Base-by-base conservation (phyloP, 768 basidiomycete genomes). In the Serendipita sp. region DNA sequence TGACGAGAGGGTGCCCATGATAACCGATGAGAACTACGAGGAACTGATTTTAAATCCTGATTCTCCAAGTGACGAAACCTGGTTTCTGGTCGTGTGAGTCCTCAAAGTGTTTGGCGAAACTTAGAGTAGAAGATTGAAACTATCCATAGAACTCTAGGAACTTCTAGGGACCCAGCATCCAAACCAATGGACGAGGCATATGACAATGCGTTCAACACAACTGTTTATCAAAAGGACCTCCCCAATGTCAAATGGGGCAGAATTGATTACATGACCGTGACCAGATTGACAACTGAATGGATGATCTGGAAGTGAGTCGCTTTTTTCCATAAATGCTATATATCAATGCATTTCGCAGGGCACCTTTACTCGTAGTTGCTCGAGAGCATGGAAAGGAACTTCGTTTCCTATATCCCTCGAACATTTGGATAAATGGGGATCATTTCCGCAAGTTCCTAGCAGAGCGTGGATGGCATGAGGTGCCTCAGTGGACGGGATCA, bases 241-340 rank as follows among this genome's bases (percentile, higher is more conserved):
- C 83, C 83, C 2, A 72, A 89, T 70, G 80, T 93, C 65, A 84
- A 81, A 65, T 94, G 86, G 81, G 92, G 83, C 62, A 83, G 92
- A 67, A 83, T 95, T 65, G 90, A 94, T 76, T 95, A 92, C 73
- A 75, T 91, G 68, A 85, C 86, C 67, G 91, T 93, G 67, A 91
- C 89, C 16, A 67, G 66, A 54, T 73, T 92, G 65, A 93, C 91
- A 65, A 91, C 90, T 1, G 87, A 86, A 71, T 95, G 92, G 92
- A 77, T 73, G 41, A 73, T 94, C 56, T 93, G 90, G 89, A 80
- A 82, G 92, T 92, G 72, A 66, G 74, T 67, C n/a, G 35, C 15
- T 67, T 41, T 5, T 56, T 64, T 48, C 64, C 15, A 34, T 47
- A 66, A 63, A 36, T 63, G 34, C 44, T n/a, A 28, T 18, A 18